Conservation (phyloP, 805 yeast species). For the Torulaspora delbrueckii region DNA sequence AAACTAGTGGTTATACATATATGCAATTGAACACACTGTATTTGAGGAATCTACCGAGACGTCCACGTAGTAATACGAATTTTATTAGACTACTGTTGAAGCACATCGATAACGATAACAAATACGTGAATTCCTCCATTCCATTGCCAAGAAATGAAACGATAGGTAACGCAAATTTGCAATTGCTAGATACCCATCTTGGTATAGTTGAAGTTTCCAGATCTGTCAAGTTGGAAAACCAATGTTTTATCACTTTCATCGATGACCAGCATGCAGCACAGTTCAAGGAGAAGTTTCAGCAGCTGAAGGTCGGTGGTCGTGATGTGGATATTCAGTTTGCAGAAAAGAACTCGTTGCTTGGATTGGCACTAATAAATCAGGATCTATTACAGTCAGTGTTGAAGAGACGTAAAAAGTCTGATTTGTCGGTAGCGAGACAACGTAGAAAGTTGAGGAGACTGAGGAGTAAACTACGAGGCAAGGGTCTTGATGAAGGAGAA, state of each 20-base stretch:
- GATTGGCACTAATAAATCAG: slow-evolving; percentile 9
- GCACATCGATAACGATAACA: slow-evolving; percentile 17
- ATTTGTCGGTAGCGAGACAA: too few relatives aligned
- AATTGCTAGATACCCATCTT: slow-evolving; percentile 18
- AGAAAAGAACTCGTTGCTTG: slow-evolving; percentile 23
- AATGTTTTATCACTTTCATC: slow-evolving; percentile 28
- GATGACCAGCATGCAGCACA: slow-evolving; percentile 10
- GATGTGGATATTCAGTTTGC: slow-evolving; percentile 20
- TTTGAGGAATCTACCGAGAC: slow-evolving; percentile 22
- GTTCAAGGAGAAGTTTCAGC: slow-evolving; percentile 15
- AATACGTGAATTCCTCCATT: slow-evolving; percentile 12
- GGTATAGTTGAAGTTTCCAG: slow-evolving; percentile 20
- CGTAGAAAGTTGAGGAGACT: slow-evolving; percentile 25
- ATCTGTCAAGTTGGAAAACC: slow-evolving; percentile 11
- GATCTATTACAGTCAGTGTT: slow-evolving; percentile 11
- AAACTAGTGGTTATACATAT: neutral
- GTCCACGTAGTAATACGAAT: slow-evolving; percentile 23
- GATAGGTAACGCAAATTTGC: slow-evolving; percentile 4
- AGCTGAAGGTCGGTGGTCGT: slow-evolving; percentile 21
- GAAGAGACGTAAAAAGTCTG: slow-evolving; percentile 15
- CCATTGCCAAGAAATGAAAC: slow-evolving; percentile 15
- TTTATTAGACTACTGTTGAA: slow-evolving; percentile 19
- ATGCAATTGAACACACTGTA: slow-evolving; percentile 11
- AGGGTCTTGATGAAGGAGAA: slow-evolving; percentile 17
- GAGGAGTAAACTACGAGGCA: slow-evolving; percentile 20